These are phyloP conservation scores for Ceriops decandra DNA, from an alignment of 345 rosid genomes.

Conservation along the genomic window DNA sequence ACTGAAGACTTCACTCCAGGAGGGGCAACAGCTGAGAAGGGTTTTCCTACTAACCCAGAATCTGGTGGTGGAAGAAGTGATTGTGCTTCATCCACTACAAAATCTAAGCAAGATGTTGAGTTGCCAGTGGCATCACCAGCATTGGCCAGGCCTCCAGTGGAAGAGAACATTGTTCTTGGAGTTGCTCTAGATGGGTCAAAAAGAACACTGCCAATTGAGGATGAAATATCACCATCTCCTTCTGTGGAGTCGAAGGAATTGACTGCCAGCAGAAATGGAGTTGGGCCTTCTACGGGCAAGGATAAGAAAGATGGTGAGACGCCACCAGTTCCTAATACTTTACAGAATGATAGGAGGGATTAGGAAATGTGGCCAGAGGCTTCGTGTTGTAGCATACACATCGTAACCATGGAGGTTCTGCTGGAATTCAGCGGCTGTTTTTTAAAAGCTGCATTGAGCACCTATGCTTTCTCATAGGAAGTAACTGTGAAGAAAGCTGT, in stretches of 20 bases:
- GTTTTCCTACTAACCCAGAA: constrained; percentile 19
- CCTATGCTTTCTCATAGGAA: background rate
- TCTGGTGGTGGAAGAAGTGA: constrained; percentile 25
- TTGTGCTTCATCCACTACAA: constrained; percentile 20
- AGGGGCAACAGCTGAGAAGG: constrained; percentile 19
- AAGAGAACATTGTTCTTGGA: constrained; percentile 85
- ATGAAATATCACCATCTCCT: constrained; percentile 37
- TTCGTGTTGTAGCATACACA: background rate
- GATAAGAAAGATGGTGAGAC: constrained; percentile 45
- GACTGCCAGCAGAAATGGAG: constrained; percentile 40
- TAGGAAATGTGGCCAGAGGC: background rate
- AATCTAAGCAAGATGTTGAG: constrained; percentile 37
- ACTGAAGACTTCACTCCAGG: constrained; percentile 18
- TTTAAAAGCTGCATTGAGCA: constrained; percentile 43
- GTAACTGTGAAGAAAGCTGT: no score
- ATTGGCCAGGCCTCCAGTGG: constrained; percentile 43
- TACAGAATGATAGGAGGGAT: constrained; percentile 12
- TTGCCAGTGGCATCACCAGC: constrained; percentile 32
- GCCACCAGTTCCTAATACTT: constrained; percentile 27
- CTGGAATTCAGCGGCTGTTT: constrained; percentile 40
- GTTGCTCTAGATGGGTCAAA: constrained; percentile 92
- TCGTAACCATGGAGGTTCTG: constrained; percentile 5
- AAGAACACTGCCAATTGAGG: constrained; percentile 88
- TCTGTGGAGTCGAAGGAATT: constrained; percentile 53
- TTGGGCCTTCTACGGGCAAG: constrained; percentile 23